phyloP scores from a whole-genome alignment of 495 filamentous ascomycete genomes.

The Neurospora sp. region DNA sequence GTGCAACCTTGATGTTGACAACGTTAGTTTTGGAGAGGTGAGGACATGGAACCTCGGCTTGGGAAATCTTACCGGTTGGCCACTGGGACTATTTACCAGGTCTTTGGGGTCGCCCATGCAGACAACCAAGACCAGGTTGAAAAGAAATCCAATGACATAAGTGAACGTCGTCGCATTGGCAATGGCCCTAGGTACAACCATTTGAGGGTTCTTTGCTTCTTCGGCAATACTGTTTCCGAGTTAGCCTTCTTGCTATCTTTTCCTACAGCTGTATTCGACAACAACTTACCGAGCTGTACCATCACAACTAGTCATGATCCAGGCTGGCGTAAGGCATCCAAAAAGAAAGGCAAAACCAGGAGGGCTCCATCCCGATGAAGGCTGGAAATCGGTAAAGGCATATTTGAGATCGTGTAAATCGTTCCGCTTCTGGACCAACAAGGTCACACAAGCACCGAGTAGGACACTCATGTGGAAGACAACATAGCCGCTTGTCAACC shows the following conservation, averaged over 20 bases:
- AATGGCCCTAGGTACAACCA: slow-evolving; percentile 52
- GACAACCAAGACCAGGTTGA: slow-evolving; percentile 54
- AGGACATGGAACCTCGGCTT: background rate
- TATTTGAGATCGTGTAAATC: slow-evolving; percentile 50
- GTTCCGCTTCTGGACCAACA: slow-evolving; percentile 44
- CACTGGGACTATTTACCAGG: slow-evolving; percentile 36
- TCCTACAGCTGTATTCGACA: too few relatives aligned
- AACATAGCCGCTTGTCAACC: slow-evolving; percentile 53
- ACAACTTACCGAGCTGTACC: slow-evolving; percentile 18
- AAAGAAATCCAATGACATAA: slow-evolving; percentile 49
- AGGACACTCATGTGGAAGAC: slow-evolving; percentile 54
- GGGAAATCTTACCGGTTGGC: slow-evolving; percentile 36
- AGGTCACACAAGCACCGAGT: slow-evolving; percentile 46
- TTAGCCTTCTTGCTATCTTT: too few relatives aligned
- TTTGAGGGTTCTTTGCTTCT: slow-evolving; percentile 48
- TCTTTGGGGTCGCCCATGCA: slow-evolving; percentile 44
- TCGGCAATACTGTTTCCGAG: slow-evolving; percentile 32
- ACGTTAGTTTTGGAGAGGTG: background rate
- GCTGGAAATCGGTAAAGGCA: slow-evolving; percentile 52
- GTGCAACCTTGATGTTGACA: slow-evolving; percentile 30
- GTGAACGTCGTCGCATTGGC: slow-evolving; percentile 48
- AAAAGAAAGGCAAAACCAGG: slow-evolving; percentile 59
- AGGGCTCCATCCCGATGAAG: slow-evolving; percentile 51
- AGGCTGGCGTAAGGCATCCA: slow-evolving; percentile 57
- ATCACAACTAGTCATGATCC: slow-evolving; percentile 44